Base-by-base conservation (phyloP, 345 rosid genomes). In the Erucastrum elatum region DNA sequence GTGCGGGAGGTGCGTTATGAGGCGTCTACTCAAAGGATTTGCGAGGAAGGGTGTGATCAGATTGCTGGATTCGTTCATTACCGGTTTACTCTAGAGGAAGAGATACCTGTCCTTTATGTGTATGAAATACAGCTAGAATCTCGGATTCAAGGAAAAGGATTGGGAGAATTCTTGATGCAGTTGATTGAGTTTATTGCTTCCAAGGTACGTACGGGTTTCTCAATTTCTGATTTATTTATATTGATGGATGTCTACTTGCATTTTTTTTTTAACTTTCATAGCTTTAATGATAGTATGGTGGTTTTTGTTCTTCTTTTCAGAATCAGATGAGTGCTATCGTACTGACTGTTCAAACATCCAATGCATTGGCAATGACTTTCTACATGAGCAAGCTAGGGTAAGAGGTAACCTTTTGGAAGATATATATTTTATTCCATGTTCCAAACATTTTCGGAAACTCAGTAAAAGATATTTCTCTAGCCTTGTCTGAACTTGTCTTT, bases 101-200 rank as follows among this genome's bases (percentile, higher is more conserved):
- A 90, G 41, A 75, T 91, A 33, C 93, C 94, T 2, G 96, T 93
- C 34, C 87, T 95, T 66, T 95, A 95, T 51, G 88, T 93, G 33
- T 95, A 95, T 69, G 99, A 95, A 76, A 70, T 93, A 59, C 99
- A 91, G 82, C 90, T 95, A 10, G 90, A 93, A 70, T 74, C 90
- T 67, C 74, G 56, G 26, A 80, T 88, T 66, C 99, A 87, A 79
- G 90, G 96, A 30, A 91, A 86, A 79, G 96, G 98, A 72, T 68
- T 93, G 13, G 98, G 98, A 35, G 87, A 90, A 39, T 90, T 88
- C 85, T 80, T 95, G 62, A 95, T 95, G 99, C 91, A 89, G 77
- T 81, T 91, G 70, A 66, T 91, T 58, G 93, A 91, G 88, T 91
- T 88, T 51, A 87, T 95, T 83, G 99, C 99, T 77, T 77, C 72